Evolutionary conservation across 495 filamentous ascomycete species (phyloP).

Genomic region (Aspergillus affinis): DNA sequence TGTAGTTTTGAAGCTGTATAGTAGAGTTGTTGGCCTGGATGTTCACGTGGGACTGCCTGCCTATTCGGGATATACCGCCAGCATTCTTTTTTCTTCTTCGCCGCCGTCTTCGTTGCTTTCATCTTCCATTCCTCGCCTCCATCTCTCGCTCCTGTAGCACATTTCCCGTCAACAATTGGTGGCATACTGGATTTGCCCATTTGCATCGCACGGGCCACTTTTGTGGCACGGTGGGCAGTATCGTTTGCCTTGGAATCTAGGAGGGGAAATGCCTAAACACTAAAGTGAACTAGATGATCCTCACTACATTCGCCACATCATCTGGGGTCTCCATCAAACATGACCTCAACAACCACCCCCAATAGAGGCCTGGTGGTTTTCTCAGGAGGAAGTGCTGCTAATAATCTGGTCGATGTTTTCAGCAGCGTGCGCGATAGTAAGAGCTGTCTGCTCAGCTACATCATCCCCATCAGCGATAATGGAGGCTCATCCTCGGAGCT

Average conservation of each 20-base stretch:
- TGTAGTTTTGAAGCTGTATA: not conserved
- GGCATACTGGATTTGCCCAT: not conserved
- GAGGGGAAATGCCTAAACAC: not conserved
- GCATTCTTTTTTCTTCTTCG: not conserved
- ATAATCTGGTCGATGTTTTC: constrained; percentile 92
- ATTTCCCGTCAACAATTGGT: no score
- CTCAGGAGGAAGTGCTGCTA: constrained; percentile 88
- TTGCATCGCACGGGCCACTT: not conserved
- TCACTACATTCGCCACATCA: not conserved
- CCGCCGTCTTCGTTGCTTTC: not conserved
- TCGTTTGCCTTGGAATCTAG: not conserved
- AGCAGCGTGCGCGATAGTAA: constrained; percentile 68
- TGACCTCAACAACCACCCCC: constrained; percentile 17
- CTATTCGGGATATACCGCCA: not conserved
- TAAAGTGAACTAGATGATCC: not conserved
- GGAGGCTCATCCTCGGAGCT: constrained; percentile 89
- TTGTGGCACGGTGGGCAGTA: not conserved
- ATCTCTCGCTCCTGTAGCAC: not conserved
- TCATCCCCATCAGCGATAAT: constrained; percentile 95
- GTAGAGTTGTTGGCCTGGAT: not conserved
- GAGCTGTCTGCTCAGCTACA: constrained; percentile 69
- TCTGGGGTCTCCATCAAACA: not conserved
- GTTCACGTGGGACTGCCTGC: not conserved
- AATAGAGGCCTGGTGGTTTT: constrained; percentile 74
- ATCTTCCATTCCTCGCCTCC: not conserved